Conservation (phyloP, 73 alveolate species). For the Tetrahymena malaccensis region DNA sequence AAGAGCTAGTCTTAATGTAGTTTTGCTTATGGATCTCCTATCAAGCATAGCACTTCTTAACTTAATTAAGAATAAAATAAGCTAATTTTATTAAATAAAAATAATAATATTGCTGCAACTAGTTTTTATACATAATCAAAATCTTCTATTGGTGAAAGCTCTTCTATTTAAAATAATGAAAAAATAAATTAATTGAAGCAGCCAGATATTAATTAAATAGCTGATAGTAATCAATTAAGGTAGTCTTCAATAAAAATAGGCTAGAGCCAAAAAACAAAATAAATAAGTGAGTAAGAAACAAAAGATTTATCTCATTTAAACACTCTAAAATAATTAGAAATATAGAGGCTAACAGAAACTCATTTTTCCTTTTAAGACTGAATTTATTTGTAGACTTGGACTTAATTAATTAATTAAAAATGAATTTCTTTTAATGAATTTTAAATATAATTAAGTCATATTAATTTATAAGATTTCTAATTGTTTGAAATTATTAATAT, state of each 20-base stretch:
- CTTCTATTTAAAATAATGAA: background rate
- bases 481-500: too few species aligned
- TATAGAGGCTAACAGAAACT: background rate
- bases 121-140: background rate
- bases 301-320: background rate
- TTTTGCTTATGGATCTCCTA: background rate
- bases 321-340: background rate
- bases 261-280: background rate
- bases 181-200: background rate
- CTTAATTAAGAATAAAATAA: background rate
- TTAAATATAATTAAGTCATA: too few species aligned
- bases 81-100: background rate
- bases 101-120: background rate
- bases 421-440: too few species aligned
- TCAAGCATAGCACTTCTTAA: background rate
- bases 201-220: background rate
- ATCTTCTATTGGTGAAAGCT: background rate
- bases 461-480: too few species aligned
- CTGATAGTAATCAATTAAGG: background rate
- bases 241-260: background rate
- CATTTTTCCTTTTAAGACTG: background rate
- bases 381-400: background rate
- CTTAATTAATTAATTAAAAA: too few species aligned
- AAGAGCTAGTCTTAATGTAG: background rate
- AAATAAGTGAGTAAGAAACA: background rate